Evolutionary conservation across 176 grass and related monocot species (phyloP).

Genomic region (Typha latifolia): DNA sequence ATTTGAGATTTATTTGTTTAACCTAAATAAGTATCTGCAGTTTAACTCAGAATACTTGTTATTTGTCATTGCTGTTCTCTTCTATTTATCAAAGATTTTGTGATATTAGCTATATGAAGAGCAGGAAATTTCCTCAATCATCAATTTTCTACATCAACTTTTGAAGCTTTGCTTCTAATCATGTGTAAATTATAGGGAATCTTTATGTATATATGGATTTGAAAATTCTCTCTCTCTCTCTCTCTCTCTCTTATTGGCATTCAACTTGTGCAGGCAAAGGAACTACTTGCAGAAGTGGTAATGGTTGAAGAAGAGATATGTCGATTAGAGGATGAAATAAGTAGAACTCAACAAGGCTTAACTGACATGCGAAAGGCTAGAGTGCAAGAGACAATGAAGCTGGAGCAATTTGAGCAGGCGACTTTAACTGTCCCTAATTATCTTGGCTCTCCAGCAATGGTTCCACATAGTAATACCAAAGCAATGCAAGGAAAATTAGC

Average conservation of each 20-base stretch:
- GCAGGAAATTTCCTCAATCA: no score
- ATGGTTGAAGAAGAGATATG: constrained; percentile 84
- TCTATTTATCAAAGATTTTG: no score
- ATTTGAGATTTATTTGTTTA: neutral
- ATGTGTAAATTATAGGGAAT: no score
- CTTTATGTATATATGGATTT: neutral
- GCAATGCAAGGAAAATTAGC: constrained; percentile 18
- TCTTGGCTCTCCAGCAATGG: neutral
- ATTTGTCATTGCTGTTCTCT: no score
- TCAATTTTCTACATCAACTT: neutral
- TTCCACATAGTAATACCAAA: neutral
- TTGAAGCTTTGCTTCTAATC: no score
- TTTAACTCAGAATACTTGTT: no score
- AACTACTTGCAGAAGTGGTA: constrained; percentile 80
- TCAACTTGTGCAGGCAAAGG: constrained; percentile 36
- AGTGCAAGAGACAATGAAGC: neutral
- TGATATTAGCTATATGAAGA: no score
- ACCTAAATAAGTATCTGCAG: no score
- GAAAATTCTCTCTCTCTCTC: neutral
- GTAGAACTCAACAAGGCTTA: constrained; percentile 37
- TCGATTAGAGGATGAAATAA: constrained; percentile 58
- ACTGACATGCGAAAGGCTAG: constrained; percentile 13
- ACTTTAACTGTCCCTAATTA: neutral
- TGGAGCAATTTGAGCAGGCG: neutral
- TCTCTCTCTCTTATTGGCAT: neutral